Conservation (phyloP, 306 rosid genomes). For the Citrullus amarus region DNA sequence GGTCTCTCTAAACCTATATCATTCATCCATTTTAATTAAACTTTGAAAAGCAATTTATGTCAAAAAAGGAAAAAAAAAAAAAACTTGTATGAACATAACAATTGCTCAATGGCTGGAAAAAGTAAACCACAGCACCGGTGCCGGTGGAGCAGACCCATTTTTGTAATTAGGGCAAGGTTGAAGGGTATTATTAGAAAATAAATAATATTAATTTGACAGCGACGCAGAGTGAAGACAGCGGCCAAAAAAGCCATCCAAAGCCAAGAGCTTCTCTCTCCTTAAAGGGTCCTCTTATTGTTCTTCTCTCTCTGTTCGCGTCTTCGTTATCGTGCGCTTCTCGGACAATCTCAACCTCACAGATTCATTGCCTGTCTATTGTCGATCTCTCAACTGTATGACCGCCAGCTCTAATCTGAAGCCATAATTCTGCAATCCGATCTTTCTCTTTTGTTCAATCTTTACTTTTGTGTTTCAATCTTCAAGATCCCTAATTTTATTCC, state of each 20-base stretch:
- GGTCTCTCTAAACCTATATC: no score
- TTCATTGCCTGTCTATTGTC: slow-evolving; percentile 28
- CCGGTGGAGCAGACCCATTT: neutral
- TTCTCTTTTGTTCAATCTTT: neutral
- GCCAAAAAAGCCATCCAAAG: slow-evolving; percentile 53
- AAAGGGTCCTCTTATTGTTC: slow-evolving; percentile 30
- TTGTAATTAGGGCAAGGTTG: slow-evolving; percentile 27
- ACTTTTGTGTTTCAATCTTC: neutral
- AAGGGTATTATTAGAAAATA: slow-evolving; percentile 20
- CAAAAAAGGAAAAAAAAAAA: no score
- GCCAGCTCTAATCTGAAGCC: slow-evolving; percentile 22
- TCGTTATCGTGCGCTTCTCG: slow-evolving; percentile 43
- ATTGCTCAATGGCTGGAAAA: neutral
- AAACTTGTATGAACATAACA: no score
- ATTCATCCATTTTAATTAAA: no score
- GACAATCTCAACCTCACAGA: slow-evolving; percentile 55
- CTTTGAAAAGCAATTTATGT: no score
- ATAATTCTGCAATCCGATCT: slow-evolving; percentile 12
- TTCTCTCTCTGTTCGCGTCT: slow-evolving; percentile 28
- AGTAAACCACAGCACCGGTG: neutral
- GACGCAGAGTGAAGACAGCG: slow-evolving; percentile 40
- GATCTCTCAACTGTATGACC: slow-evolving; percentile 65
- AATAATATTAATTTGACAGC: slow-evolving; percentile 32
- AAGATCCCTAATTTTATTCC: slow-evolving; percentile 49
- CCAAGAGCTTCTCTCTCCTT: slow-evolving; percentile 26